A percentile compares a stretch with the other conserved stretches of the same genome.
Evolutionary conservation across 768 basidiomycete species (phyloP).

Genomic region (Pluteus cervinus): DNA sequence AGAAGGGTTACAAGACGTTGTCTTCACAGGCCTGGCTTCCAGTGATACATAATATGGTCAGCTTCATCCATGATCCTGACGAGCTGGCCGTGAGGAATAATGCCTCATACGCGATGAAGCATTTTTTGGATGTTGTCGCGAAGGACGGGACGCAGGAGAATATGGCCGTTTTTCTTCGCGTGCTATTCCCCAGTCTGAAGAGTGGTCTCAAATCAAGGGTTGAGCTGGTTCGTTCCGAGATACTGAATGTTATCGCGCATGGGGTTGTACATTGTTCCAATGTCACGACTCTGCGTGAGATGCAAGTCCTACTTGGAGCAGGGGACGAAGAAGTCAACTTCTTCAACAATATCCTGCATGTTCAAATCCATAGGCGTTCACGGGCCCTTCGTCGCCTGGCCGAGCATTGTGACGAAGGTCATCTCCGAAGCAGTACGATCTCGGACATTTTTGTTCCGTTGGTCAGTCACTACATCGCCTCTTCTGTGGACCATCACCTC

Average conservation of each 20-base stretch:
- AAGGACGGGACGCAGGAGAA: slow-evolving; percentile 33
- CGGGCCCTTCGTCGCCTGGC: slow-evolving; percentile 82
- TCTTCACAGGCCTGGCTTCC: slow-evolving; percentile 70
- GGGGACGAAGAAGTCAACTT: slow-evolving; percentile 95
- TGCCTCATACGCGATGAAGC: slow-evolving; percentile 68
- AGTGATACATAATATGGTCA: slow-evolving; percentile 74
- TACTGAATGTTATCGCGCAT: slow-evolving; percentile 72
- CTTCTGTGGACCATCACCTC: slow-evolving; percentile 74
- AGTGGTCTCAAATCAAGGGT: slow-evolving; percentile 72
- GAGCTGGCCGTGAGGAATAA: slow-evolving; percentile 85
- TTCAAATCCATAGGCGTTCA: slow-evolving; percentile 86
- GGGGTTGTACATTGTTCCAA: slow-evolving; percentile 61
- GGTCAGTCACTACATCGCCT: slow-evolving; percentile 71
- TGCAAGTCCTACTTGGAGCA: slow-evolving; percentile 72
- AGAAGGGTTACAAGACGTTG: slow-evolving; percentile 45
- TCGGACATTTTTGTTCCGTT: slow-evolving; percentile 85
- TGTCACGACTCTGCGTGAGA: slow-evolving; percentile 63
- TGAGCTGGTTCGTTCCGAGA: slow-evolving; percentile 84
- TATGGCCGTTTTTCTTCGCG: slow-evolving; percentile 52
- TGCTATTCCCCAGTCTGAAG: slow-evolving; percentile 74
- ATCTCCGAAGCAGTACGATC: slow-evolving; percentile 62
- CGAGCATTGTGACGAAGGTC: slow-evolving; percentile 64
- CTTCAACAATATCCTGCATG: slow-evolving; percentile 93
- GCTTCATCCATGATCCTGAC: slow-evolving; percentile 83
- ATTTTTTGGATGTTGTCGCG: slow-evolving; percentile 65